Base-by-base conservation (phyloP, 2,329 filamentous ascomycete genomes). In the Aspergillus sp. region DNA sequence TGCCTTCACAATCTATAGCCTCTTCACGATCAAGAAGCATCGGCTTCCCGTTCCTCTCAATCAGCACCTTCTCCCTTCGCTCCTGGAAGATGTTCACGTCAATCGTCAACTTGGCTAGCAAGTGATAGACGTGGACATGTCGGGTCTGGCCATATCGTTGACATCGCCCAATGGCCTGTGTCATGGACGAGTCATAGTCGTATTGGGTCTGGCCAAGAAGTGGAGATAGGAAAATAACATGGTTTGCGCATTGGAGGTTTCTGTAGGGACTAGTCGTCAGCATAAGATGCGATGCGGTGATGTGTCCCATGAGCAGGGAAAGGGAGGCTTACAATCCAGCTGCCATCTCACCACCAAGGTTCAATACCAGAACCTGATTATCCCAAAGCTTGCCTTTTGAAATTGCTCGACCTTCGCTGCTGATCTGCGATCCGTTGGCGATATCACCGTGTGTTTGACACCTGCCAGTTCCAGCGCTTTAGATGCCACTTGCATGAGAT, bases 161-260 rank as follows among this genome's bases (percentile, higher is more conserved):
- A 6, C 74, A 72, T 34, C 82, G 74, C 2, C 82, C 82, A 19
- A 84, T 78, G 0, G 81, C 81, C 51, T 86, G 82, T 0, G 71
- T 75, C 75, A 83, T 83, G 0, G 73, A 71, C 0, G 76, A 70
- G 0, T 78, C 70, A 56, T 82, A 85, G 4, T 73, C 67, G 40
- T 78, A 72, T 41, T 78, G 72, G 0, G 69, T 73, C 33, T 67
- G 58, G 0, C 72, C 65, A 1, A 79, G 63, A 6, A 81, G 61
- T 0, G 81, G 81, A 0, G 75, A 72, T 2, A 83, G 60, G 59
- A 86, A 85, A 30, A 86, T 73, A 33, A 85, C 67, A 48, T 85
- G 80, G 50, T 83, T 84, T 0, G 81, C 80, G 35, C 73, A 74
- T 41, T 80, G 77, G 1, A 86, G 63, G 52, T 86, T 85, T 7